Base-by-base conservation (phyloP, 1,284 basidiomycete genomes). In the Vanrija pseudolonga region DNA sequence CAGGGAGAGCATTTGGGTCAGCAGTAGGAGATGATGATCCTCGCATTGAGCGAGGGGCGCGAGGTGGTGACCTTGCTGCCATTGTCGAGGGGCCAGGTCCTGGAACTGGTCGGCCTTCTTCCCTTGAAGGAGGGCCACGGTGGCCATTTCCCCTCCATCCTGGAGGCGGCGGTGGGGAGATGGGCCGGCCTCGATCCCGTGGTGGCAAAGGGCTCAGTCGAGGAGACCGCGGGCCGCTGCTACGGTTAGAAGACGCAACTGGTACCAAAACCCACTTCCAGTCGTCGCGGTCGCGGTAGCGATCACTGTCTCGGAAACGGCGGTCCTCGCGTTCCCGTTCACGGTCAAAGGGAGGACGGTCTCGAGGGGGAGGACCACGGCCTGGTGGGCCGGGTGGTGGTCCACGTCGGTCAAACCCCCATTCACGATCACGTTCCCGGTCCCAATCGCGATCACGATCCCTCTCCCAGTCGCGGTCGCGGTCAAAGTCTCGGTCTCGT, bases 31-130 rank as follows among this genome's bases (percentile, higher is more conserved):
- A 36, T 20, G 15, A 23, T 37, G 19, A 47, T 47, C 8, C 68
- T 28, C 69, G 54, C 47, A 63, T 57, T 0, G 66, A 69, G 18
- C 64, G 47, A 19, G 68, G 57, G 4, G 59, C 56, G 2, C 62
- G 56, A n/a, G 66, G 62, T 4, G 63, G 59, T 1, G 56, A 52
- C 15, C 43, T 26, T 14, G 53, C 36, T 4, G 59, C 53, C 15
- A 53, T 41, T 12, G 59, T 61, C 15, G 53, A 51, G 43, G 7
- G 58, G 59, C 59, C 59, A 6, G 59, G 59, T 4, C 59, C 59
- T 2, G 59, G 47, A 6, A 53, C 28, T 0, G 40, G 40, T 14
- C 32, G 32, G 12, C 32, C 32, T 12, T 32, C 32, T 15, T 32
- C 32, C 12, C 32, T 12, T 7, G 32, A 12, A 14, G 12, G 32